A percentile compares a stretch with the other conserved stretches of the same genome.
Evolutionary conservation across 2,329 filamentous ascomycete species (phyloP).

Genomic region (Penicillium sp.): DNA sequence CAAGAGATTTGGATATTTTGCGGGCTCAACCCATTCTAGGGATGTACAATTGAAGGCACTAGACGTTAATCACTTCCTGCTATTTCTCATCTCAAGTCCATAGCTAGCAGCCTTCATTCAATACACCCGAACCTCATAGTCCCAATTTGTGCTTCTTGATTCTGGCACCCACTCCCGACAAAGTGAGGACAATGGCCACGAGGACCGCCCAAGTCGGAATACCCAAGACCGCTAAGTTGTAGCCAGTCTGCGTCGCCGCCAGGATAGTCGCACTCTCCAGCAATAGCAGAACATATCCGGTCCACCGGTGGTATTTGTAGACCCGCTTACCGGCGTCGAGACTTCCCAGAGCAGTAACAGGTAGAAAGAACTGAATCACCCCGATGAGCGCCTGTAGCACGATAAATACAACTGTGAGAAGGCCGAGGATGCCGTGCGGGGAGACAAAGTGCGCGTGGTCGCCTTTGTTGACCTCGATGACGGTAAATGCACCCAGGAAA

Average conservation of each 20-base stretch:
- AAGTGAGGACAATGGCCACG: constrained; percentile 60
- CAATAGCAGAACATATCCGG: constrained; percentile 68
- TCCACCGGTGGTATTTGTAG: constrained; percentile 83
- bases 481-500: constrained; percentile 41
- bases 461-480: constrained; percentile 70
- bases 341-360: constrained; percentile 65
- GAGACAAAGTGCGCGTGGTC: constrained; percentile 66
- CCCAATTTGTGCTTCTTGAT: constrained; percentile 81
- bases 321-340: constrained; percentile 72
- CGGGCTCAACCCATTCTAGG: no score
- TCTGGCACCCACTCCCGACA: constrained; percentile 69
- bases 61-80: background rate
- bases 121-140: background rate
- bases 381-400: constrained; percentile 72
- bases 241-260: constrained; percentile 72
- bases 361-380: constrained; percentile 74
- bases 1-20: no score
- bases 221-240: constrained; percentile 62
- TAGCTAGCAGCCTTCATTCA: background rate
- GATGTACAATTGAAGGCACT: no score
- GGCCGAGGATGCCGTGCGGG: constrained; percentile 75
- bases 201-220: constrained; percentile 74
- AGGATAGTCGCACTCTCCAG: constrained; percentile 69
- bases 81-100: background rate
- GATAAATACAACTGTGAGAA: constrained; percentile 66